Percentiles rank a stretch among this genome's conserved stretches.
phyloP scores from a whole-genome alignment of 306 rosid genomes.

The Morella rubra region DNA sequence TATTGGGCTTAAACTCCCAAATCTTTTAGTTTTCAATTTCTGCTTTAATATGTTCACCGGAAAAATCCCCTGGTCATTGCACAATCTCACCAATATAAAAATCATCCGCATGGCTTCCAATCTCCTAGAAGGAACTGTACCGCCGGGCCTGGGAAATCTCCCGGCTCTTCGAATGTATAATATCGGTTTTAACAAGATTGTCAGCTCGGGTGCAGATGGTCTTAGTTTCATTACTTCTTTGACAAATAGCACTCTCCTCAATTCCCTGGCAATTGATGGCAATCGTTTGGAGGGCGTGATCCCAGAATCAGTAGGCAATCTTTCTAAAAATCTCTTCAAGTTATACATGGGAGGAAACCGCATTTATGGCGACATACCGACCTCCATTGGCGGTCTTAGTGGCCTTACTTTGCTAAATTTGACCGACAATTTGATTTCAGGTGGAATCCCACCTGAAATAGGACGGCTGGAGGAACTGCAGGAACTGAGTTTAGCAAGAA shows the following conservation, averaged over 20 bases:
- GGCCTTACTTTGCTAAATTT: constrained; percentile 59
- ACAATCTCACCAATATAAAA: constrained; percentile 58
- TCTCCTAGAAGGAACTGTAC: constrained; percentile 58
- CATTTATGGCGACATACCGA: constrained; percentile 58
- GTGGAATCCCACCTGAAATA: constrained; percentile 62
- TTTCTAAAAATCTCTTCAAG: constrained; percentile 47
- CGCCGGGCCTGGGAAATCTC: constrained; percentile 73
- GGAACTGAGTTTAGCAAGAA: constrained; percentile 42
- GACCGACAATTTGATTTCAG: constrained; percentile 52
- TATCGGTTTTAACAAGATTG: constrained; percentile 60
- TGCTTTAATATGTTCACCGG: constrained; percentile 68
- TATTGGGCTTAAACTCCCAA: constrained; percentile 57
- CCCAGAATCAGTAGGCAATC: constrained; percentile 68
- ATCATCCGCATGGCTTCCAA: constrained; percentile 51
- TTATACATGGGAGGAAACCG: constrained; percentile 69
- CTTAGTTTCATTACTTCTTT: constrained; percentile 55
- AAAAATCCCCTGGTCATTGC: constrained; percentile 66
- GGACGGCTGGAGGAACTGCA: constrained; percentile 52
- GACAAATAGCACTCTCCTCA: constrained; percentile 57
- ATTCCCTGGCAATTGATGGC: constrained; percentile 50
- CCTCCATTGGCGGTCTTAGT: constrained; percentile 55
- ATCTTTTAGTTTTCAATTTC: constrained; percentile 47
- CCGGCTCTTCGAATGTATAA: constrained; percentile 58
- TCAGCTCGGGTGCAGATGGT: constrained; percentile 41
- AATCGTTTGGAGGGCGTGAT: constrained; percentile 60